Base-by-base conservation (phyloP, 2,329 filamentous ascomycete genomes). In the Talaromyces sp. region DNA sequence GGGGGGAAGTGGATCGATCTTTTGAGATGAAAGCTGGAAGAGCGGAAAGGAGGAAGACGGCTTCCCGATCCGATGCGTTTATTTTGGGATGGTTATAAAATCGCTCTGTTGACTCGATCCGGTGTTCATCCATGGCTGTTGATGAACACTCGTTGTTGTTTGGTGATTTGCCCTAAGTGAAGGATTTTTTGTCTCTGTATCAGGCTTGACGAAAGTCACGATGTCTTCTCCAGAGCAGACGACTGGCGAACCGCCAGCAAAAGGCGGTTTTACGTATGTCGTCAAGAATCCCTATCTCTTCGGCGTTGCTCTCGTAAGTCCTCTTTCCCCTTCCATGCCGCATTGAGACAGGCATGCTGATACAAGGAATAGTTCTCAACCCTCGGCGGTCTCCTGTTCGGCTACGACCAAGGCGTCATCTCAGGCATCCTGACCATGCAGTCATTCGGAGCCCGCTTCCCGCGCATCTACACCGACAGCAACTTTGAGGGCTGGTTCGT, bases 401-500 rank as follows among this genome's bases (percentile, higher is more conserved):
- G 82, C 1, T 83, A 84, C 70, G 81, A 84, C 63, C 82, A 84
- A 60, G 82, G 81, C 3, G 81, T 83, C 17, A 75, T 84, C 7
- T 81, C 79, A 0, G 80, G 79, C n/a, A 77, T 83, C 1, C 70
- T 83, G 34, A 78, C 75, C 0, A 84, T 83, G 81, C 75, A 82
- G 66, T 78, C 75, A 3, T 83, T 83, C 65, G 77, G 72, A 2
- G 76, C 76, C 34, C 68, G 72, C 15, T 76, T 78, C 49, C 81
- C 80, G 15, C 72, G 74, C 7, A 75, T 83, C 17, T 80, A 77
- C 58, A 64, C 75, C 0, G 80, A 84, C 65, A 80, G 76, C 65
- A 70, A 78, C 11, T 83, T 83, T 72, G 83, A 84, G 67, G 83
- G 82, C 36, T 85, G 83, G 82, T 83, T 85, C 61, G 81, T 84